phyloP scores from a whole-genome alignment of 2,329 filamentous ascomycete genomes.

The Didymella sp. region DNA sequence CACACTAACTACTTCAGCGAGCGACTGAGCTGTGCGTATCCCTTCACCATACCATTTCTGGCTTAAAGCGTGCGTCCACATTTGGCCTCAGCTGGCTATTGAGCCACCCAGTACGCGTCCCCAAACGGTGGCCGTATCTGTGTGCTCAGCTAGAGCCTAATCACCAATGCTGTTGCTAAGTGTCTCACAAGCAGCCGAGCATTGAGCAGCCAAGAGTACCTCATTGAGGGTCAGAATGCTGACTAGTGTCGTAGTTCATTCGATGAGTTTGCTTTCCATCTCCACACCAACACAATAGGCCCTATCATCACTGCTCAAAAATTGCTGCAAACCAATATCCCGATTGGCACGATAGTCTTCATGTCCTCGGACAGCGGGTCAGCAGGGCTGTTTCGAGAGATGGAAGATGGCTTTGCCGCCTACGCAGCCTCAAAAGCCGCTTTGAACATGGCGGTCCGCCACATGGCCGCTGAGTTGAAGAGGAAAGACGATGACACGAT shows the following conservation, averaged over 20 bases:
- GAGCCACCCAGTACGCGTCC: not conserved
- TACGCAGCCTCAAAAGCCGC: constrained; percentile 65
- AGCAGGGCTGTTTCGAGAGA: constrained; percentile 58
- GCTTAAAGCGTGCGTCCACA: constrained; percentile 32
- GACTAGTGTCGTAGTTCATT: constrained; percentile 53
- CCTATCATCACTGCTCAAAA: constrained; percentile 64
- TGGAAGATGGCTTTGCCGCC: constrained; percentile 65
- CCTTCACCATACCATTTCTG: constrained; percentile 29
- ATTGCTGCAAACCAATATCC: constrained; percentile 56
- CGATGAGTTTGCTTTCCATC: constrained; percentile 61
- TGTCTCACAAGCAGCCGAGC: not conserved
- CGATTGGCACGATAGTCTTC: constrained; percentile 60
- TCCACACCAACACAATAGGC: constrained; percentile 65
- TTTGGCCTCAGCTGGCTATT: constrained; percentile 18
- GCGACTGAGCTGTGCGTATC: constrained; percentile 58
- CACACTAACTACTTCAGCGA: constrained; percentile 52
- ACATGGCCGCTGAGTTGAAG: constrained; percentile 64
- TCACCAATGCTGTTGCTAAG: constrained; percentile 4
- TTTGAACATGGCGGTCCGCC: constrained; percentile 62
- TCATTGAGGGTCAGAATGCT: constrained; percentile 3
- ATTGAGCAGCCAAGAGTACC: not conserved
- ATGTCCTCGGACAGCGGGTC: constrained; percentile 66
- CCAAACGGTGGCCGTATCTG: constrained; percentile 1
- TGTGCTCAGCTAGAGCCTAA: not conserved
- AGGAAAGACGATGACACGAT: constrained; percentile 58